A percentile compares a stretch with the other conserved stretches of the same genome.
These are phyloP conservation scores for Hymenoscyphus infarciens DNA, from an alignment of 2,329 filamentous ascomycete species.

Conservation along the genomic window DNA sequence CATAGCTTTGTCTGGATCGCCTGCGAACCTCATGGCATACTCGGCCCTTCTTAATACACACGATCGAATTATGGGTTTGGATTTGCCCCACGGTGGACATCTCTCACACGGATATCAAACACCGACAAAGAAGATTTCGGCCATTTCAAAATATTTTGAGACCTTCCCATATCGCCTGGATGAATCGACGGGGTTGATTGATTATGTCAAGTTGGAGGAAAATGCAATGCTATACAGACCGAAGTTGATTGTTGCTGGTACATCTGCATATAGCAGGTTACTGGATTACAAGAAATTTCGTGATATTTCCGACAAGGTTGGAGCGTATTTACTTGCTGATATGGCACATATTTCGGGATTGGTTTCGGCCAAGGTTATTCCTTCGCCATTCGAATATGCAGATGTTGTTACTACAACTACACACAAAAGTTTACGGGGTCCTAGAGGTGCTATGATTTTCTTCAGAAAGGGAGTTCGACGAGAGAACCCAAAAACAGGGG, in stretches of 20 bases:
- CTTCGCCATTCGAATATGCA: conserved; percentile 81
- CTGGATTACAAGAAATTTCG: conserved; percentile 95
- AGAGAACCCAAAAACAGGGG: conserved; percentile 79
- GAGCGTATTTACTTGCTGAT: conserved; percentile 89
- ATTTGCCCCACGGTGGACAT: conserved; percentile 94
- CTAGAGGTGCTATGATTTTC: conserved; percentile 97
- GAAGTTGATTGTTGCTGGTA: conserved; percentile 92
- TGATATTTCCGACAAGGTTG: conserved; percentile 83
- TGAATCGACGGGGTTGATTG: conserved; percentile 86
- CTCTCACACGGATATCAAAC: conserved; percentile 97
- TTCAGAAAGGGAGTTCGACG: conserved; percentile 88
- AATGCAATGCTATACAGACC: conserved; percentile 85
- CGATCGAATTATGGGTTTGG: conserved; percentile 94
- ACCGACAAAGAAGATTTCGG: conserved; percentile 91
- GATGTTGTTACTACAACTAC: conserved; percentile 98
- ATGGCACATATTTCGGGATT: conserved; percentile 98
- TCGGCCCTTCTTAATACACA: conserved; percentile 89
- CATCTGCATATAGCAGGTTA: conserved; percentile 90
- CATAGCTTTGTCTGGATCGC: conserved; percentile 47
- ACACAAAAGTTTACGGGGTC: conserved; percentile 94
- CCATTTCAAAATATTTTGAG: conserved; percentile 98
- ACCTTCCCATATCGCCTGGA: conserved; percentile 92
- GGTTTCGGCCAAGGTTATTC: conserved; percentile 86
- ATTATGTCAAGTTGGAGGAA: conserved; percentile 89
- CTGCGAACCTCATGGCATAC: conserved; percentile 79